Conservation (phyloP, 495 filamentous ascomycete genomes). For the Staphylotrichum longicolle region DNA sequence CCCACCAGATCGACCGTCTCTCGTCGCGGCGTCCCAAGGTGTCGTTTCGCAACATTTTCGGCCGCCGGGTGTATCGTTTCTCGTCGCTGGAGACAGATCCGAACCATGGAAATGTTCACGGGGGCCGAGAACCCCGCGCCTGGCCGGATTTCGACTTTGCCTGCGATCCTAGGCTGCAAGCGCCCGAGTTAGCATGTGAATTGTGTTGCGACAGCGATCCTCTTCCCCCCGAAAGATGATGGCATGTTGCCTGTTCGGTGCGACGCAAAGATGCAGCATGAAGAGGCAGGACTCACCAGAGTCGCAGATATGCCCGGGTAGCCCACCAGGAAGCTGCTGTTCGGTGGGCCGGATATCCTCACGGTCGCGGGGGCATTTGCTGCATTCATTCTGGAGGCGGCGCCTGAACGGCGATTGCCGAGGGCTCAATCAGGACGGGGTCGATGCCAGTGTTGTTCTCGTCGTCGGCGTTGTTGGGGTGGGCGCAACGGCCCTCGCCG, state of each 20-base stretch:
- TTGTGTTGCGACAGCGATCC: neutral
- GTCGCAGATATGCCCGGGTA: conserved; percentile 98
- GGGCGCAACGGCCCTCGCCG: conserved; percentile 25
- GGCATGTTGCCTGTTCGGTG: neutral
- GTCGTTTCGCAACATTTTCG: conserved; percentile 88
- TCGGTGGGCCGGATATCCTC: conserved; percentile 94
- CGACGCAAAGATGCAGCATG: conserved; percentile 9
- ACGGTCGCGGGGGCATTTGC: conserved; percentile 68
- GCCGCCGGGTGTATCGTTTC: conserved; percentile 97
- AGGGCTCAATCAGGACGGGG: conserved; percentile 8
- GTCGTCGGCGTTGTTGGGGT: conserved; percentile 21
- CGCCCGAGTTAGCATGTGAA: conserved; percentile 25
- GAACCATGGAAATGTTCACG: conserved; percentile 87
- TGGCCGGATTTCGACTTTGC: conserved; percentile 96
- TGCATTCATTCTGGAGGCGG: conserved; percentile 33
- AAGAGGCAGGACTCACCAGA: conserved; percentile 60
- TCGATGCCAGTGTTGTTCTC: conserved; percentile 12
- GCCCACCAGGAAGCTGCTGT: conserved; percentile 93
- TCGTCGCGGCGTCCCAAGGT: conserved; percentile 85
- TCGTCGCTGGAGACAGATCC: conserved; percentile 85
- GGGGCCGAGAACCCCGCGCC: conserved; percentile 77
- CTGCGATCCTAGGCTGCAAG: conserved; percentile 84
- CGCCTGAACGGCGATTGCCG: conserved; percentile 23
- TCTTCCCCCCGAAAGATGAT: neutral
- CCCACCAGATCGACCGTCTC: conserved; percentile 91